Base-by-base conservation (phyloP, 2,329 filamentous ascomycete species). In the Hypoxylon sp. region DNA sequence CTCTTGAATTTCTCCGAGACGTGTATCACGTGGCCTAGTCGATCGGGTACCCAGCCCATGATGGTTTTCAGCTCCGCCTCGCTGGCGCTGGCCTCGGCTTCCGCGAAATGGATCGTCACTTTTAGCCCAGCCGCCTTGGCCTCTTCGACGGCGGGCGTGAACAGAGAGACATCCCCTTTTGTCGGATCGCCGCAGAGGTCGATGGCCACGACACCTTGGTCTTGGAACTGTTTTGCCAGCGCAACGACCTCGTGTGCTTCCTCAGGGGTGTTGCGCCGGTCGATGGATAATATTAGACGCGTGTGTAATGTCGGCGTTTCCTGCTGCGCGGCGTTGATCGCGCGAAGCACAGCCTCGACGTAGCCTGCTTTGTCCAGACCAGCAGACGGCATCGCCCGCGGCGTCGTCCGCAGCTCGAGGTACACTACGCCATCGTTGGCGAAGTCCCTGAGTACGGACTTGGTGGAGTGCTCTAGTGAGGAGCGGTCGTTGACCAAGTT, bases 1-100 rank as follows among this genome's bases (percentile, higher is more conserved):
- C 77, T 73, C 73, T 85, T 88, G n/a, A 89, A 79, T 24, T 79
- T 78, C 0, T 88, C 84, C 0, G 88, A 84, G 1, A 93, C 89
- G 75, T 93, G 88, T 56, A 95, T 93, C 8, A 93, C 91, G 78
- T 96, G 93, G 0, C 92, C 92, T 8, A 96, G 79, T 5, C 93
- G 81, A 62, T 89, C 84, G 0, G 92, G 93, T 45, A 78, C 68
- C 83, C 88, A 95, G 0, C 79, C 80, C 44, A 96, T 81, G 55
- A 96, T 78, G 1, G 83, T 85, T 11, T 80, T 75, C 12, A 95
- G 80, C 79, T 96, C 92, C 5, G 79, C 76, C 1, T 83, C 80
- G 2, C 83, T 83, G 0, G 84, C 84, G 7, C 87, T 89, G 2
- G 79, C 79, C 45, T 84, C 81, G 1, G 86, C 83, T 78, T 96